Evolutionary conservation across 73 alveolate genomes (phyloP).

Genomic region (Paramecium sonneborni): DNA sequence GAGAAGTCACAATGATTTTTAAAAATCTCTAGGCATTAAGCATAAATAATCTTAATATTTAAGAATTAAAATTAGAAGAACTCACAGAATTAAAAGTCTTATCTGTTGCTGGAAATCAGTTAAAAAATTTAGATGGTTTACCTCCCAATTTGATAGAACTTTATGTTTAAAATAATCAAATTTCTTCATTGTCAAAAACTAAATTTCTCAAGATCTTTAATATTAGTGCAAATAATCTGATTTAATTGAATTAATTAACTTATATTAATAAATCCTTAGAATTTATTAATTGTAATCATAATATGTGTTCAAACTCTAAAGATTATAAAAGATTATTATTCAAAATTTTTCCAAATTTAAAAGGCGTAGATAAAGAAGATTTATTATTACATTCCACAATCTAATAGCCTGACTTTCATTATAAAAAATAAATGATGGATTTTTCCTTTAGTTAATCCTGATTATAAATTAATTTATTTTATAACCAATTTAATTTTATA

Average conservation of each 20-base stretch:
- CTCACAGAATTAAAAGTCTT: neutral
- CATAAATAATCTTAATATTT: neutral
- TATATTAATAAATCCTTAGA: neutral
- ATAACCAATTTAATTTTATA: no score
- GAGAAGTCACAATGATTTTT: neutral
- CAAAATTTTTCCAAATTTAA: neutral
- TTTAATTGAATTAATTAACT: neutral
- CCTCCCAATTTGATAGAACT: neutral
- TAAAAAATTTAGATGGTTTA: neutral
- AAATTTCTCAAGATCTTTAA: neutral
- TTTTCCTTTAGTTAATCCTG: slow-evolving; percentile 2
- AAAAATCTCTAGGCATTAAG: neutral
- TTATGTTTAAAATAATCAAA: neutral
- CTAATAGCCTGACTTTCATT: neutral
- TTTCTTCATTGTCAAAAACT: neutral
- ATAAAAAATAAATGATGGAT: neutral
- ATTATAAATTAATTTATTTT: neutral
- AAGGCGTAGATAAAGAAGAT: slow-evolving; percentile 15
- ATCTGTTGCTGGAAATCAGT: neutral
- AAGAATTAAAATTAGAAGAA: neutral
- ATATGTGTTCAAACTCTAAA: neutral
- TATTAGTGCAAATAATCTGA: neutral
- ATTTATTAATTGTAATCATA: neutral
- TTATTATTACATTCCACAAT: neutral
- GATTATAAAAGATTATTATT: neutral